These are phyloP conservation scores for Babjeviella inositovora DNA, from an alignment of 805 yeast species.

Conservation along the genomic window DNA sequence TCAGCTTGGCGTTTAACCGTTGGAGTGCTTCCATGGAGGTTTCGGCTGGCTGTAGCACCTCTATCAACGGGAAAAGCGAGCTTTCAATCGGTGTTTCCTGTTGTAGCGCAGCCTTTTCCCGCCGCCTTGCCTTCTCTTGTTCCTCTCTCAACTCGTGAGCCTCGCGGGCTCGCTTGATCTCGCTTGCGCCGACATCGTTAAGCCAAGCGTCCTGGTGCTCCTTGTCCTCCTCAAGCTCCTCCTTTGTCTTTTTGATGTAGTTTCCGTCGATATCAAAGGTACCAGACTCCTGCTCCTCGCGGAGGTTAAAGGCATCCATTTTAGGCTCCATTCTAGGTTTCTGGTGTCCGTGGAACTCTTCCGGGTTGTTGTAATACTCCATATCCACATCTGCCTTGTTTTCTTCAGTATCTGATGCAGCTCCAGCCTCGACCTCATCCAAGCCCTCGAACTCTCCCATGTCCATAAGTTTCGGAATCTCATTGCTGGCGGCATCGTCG, in stretches of 20 bases:
- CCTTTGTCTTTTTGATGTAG: constrained; percentile 18
- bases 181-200: constrained; percentile 5
- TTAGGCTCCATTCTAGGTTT: constrained; percentile 15
- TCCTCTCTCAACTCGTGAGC: constrained; percentile 12
- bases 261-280: constrained; percentile 46
- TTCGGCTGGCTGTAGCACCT: constrained; percentile 38
- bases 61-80: constrained; percentile 15
- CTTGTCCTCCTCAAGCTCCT: constrained; percentile 7
- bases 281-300: constrained; percentile 42
- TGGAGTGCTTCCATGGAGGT: constrained; percentile 39
- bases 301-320: constrained; percentile 47
- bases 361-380: constrained; percentile 14
- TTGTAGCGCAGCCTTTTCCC: constrained; percentile 8
- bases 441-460: constrained; percentile 3
- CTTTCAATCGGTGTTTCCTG: constrained; percentile 4
- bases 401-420: constrained; percentile 3
- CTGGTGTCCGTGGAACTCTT: constrained; percentile 5
- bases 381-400: constrained; percentile 3
- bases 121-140: constrained; percentile 7
- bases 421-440: constrained; percentile 3
- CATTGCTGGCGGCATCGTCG: no score
- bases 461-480: no score
- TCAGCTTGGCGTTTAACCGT: constrained; percentile 14
- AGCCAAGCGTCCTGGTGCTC: constrained; percentile 9
- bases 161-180: constrained; percentile 8